Percentiles rank a stretch among this genome's conserved stretches.
Conservation (phyloP, 768 basidiomycete species). For the Gyrodon lividus region DNA sequence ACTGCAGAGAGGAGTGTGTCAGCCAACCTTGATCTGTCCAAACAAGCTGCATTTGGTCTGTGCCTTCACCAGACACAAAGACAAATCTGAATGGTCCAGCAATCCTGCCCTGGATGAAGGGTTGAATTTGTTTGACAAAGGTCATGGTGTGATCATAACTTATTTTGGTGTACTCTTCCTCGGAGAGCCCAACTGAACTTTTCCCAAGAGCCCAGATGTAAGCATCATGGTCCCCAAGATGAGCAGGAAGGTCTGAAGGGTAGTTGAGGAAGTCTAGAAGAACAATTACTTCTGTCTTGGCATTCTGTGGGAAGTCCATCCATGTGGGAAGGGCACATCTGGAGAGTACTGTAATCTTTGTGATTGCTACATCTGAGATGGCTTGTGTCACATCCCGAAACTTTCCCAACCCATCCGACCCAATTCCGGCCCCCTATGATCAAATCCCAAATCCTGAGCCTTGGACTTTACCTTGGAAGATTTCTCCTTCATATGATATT, state of each 20-base stretch:
- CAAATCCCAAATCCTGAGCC: too few relatives aligned
- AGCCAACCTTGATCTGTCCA: conserved; percentile 37
- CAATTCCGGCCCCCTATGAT: too few relatives aligned
- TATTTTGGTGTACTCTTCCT: conserved; percentile 33
- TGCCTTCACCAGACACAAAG: conserved; percentile 37
- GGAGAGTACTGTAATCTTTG: conserved; percentile 33
- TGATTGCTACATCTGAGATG: conserved; percentile 27
- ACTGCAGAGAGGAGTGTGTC: not conserved
- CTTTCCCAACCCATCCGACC: too few relatives aligned
- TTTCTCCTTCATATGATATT: too few relatives aligned
- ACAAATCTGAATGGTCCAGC: conserved; percentile 37
- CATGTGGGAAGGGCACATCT: conserved; percentile 34
- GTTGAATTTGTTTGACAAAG: conserved; percentile 29
- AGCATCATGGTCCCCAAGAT: conserved; percentile 34
- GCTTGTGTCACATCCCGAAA: too few relatives aligned
- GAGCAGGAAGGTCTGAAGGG: conserved; percentile 25
- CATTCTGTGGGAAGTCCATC: conserved; percentile 26
- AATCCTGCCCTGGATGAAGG: conserved; percentile 15
- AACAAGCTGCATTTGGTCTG: conserved; percentile 36
- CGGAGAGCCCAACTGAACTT: conserved; percentile 26
- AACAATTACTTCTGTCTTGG: conserved; percentile 31
- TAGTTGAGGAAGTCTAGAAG: conserved; percentile 36
- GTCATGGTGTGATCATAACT: conserved; percentile 37
- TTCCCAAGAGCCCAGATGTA: conserved; percentile 39
- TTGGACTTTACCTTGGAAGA: too few relatives aligned